Percentiles rank a stretch among this genome's conserved stretches.
These are phyloP conservation scores for Starmerella cellae DNA, from an alignment of 805 yeast genomes.

Conservation along the genomic window DNA sequence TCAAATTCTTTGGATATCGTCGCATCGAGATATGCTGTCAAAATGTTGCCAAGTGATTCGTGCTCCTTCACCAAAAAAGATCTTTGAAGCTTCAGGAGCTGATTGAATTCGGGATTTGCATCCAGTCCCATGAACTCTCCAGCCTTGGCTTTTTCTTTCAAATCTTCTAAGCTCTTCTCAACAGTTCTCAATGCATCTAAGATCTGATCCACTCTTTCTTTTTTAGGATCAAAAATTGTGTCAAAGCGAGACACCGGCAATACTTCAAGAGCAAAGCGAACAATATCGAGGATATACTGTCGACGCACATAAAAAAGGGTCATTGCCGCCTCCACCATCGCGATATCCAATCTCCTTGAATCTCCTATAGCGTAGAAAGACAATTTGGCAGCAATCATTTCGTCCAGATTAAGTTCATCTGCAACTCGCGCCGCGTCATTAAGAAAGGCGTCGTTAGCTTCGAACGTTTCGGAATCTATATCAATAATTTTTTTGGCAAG, in stretches of 20 bases:
- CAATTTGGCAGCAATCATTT: conserved; percentile 57
- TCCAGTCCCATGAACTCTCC: conserved; percentile 40
- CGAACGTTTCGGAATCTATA: conserved; percentile 43
- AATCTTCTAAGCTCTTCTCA: conserved; percentile 41
- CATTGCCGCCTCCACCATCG: conserved; percentile 37
- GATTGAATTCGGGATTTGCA: conserved; percentile 33
- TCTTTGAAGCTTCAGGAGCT: conserved; percentile 44
- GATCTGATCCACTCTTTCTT: conserved; percentile 31
- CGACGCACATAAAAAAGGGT: conserved; percentile 56
- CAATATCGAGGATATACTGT: conserved; percentile 50
- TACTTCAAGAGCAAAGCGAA: conserved; percentile 12
- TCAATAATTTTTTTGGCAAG: conserved; percentile 32
- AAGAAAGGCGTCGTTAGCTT: conserved; percentile 53
- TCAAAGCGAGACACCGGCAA: conserved; percentile 7
- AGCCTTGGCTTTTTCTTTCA: conserved; percentile 39
- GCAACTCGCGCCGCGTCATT: conserved; percentile 44
- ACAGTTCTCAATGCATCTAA: conserved; percentile 45
- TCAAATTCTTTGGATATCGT: not conserved
- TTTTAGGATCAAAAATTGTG: not conserved
- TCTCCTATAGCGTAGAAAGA: conserved; percentile 37
- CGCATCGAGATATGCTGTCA: conserved; percentile 32
- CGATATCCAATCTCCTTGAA: conserved; percentile 29
- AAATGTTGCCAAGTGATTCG: conserved; percentile 54
- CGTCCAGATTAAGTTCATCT: conserved; percentile 63
- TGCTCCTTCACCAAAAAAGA: conserved; percentile 53